Evolutionary conservation across 192 early-diverging fungal genomes (phyloP), one percentile per base, ranked within the genome.

Genomic region (Linnemannia zychae): DNA sequence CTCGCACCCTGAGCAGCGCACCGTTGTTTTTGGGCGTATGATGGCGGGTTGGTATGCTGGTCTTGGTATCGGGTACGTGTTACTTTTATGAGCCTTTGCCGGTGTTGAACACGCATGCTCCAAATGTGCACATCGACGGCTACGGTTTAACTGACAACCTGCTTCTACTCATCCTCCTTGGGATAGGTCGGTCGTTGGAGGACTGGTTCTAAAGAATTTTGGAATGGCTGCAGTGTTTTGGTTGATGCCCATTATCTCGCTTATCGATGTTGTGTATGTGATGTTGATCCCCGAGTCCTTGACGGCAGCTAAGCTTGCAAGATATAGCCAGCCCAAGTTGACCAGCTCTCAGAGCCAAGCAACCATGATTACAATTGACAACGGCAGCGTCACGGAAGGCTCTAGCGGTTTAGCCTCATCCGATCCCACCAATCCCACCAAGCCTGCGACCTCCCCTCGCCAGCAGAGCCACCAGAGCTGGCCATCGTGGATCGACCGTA

Each of bases 1-100:
- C 46, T 79, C 82, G 13, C 28, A 2, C 22, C 57, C 60, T 24
- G 68, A 84, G 9, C 38, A 78, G 40, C 65, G 82, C 36, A 75
- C 67, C 9, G 82, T 84, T 1, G 82, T 78, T 47, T 84, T 84
- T 84, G 82, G 82, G 4, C 71, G 73, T 7, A 40, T 78, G 24
- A 71, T 79, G 22, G 76, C 77, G 0, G 77, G 76, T 5, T 75
- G 47, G 40, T 79, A 84, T 28, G 57, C 77, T 1, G 82, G 82
- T 34, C 11, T 84, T 6, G 82, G 82, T 9, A 7, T 84, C 69
- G 82, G 82, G 82, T 84, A 79, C 50, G 63, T 7, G 7, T 70
- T 70, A 6, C 48, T 37, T 48, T 24, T 49, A 1, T n/a, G 6
- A 13, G 1, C 3, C 31, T 22, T 49, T 36, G 74, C 11, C 18